Percentiles rank a stretch among this genome's conserved stretches.
These are phyloP conservation scores for Asclepias syriaca DNA, from an alignment of 257 asterid species.

Conservation along the genomic window DNA sequence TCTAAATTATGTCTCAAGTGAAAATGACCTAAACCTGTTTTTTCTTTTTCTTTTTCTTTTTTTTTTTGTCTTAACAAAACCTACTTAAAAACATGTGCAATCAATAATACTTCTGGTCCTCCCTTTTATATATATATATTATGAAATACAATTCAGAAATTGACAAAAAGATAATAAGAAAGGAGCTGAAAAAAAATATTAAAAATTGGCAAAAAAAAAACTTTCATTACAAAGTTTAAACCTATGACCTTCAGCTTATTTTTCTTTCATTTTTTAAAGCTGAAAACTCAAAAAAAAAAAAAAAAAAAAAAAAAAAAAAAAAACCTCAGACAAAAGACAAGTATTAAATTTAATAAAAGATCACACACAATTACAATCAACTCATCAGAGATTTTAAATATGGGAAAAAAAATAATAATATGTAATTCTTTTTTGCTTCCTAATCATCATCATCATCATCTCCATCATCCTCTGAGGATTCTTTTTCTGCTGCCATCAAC, in stretches of 20 bases:
- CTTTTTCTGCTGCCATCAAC: conserved; percentile 26
- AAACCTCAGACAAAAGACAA: conserved; percentile 5
- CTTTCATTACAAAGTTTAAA: conserved; percentile 9
- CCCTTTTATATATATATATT: too few species aligned
- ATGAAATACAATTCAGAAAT: not conserved
- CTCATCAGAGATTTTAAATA: conserved; percentile 22
- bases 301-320: too few species aligned
- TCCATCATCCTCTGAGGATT: too few species aligned
- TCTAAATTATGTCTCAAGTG: not conserved
- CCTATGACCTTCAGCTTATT: conserved; percentile 14
- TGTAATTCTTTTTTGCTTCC: too few species aligned
- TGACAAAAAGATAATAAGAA: not conserved
- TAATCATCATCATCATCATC: too few species aligned
- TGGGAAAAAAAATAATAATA: too few species aligned
- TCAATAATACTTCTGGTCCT: not conserved
- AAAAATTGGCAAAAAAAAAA: conserved; percentile 12
- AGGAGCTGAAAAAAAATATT: not conserved
- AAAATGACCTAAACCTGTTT: not conserved
- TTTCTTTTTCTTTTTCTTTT: too few species aligned
- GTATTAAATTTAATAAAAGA: conserved; percentile 17
- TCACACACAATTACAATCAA: conserved; percentile 47
- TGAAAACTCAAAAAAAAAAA: conserved; percentile 4
- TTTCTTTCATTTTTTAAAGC: conserved; percentile 16
- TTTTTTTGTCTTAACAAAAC: not conserved
- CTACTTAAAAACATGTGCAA: not conserved